Conservation (phyloP, 1,284 basidiomycete species). For the Taiwanofungus camphoratus region DNA sequence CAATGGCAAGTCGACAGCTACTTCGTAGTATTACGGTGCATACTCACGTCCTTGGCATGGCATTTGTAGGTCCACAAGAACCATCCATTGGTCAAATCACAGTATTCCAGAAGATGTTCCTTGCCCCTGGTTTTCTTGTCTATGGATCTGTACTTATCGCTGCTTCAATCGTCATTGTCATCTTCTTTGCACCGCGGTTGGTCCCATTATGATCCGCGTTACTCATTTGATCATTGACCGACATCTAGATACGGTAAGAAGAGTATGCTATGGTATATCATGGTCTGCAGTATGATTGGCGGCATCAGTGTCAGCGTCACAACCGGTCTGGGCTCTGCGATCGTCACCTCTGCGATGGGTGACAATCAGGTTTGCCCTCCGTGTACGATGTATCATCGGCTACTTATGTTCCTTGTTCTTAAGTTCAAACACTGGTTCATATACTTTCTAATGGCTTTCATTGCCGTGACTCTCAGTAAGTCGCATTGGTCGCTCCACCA, state of each 20-base stretch:
- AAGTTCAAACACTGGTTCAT: conserved; percentile 82
- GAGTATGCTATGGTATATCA: conserved; percentile 95
- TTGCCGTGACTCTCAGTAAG: conserved; percentile 76
- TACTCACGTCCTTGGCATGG: neutral
- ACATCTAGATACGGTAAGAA: conserved; percentile 74
- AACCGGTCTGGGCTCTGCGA: conserved; percentile 88
- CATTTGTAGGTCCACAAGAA: conserved; percentile 67
- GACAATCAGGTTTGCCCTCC: conserved; percentile 65
- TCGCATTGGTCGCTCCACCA: conserved; percentile 3
- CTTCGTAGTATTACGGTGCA: neutral
- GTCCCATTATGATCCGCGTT: conserved; percentile 14
- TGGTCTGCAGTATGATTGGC: conserved; percentile 93
- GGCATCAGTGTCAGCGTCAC: conserved; percentile 96
- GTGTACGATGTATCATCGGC: neutral
- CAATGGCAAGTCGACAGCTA: conserved; percentile 43
- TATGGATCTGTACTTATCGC: conserved; percentile 66
- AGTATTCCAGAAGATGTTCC: conserved; percentile 78
- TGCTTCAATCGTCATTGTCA: conserved; percentile 60
- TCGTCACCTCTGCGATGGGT: conserved; percentile 82
- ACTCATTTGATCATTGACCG: conserved; percentile 3
- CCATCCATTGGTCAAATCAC: conserved; percentile 75
- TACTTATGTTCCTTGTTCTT: conserved; percentile 1
- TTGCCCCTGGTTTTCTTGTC: conserved; percentile 82
- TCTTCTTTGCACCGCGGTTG: conserved; percentile 76
- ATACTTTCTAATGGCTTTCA: conserved; percentile 84